Conservation (phyloP, 2,329 filamentous ascomycete species). For the Chrysoporthe puriensis region DNA sequence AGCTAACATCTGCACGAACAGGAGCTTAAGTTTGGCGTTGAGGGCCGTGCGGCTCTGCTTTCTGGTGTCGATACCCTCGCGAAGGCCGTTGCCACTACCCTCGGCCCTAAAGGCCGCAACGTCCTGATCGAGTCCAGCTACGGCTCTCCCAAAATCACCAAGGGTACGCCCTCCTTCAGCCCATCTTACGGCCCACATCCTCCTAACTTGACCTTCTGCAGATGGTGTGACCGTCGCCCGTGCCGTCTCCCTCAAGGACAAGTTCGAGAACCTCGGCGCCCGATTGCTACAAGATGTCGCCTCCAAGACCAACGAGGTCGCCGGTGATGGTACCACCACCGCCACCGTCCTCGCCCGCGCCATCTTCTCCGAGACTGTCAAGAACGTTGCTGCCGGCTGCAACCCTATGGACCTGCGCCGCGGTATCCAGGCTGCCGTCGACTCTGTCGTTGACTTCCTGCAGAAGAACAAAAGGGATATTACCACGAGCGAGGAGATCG, state of each 20-base stretch:
- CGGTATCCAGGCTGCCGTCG: constrained; percentile 95
- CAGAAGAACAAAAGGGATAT: constrained; percentile 97
- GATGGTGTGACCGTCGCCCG: constrained; percentile 89
- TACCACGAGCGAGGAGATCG: constrained; percentile 95
- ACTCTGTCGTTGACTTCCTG: constrained; percentile 91
- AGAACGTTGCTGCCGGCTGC: constrained; percentile 99
- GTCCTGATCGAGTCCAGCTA: constrained; percentile 98
- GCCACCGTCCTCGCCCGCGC: constrained; percentile 95
- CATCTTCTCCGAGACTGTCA: constrained; percentile 99
- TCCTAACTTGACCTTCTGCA: constrained; percentile 39
- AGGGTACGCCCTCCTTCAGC: constrained; percentile 66
- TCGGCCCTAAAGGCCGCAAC: constrained; percentile 97
- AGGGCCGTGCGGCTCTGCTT: constrained; percentile 85
- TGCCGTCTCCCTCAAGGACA: constrained; percentile 93
- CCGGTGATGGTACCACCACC: constrained; percentile 97
- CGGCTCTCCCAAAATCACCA: constrained; percentile 99
- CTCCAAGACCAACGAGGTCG: constrained; percentile 98
- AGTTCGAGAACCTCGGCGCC: constrained; percentile 99
- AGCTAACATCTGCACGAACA: constrained; percentile 43
- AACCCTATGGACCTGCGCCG: constrained; percentile 99
- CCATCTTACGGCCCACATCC: neutral
- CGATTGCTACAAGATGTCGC: constrained; percentile 96
- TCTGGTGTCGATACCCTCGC: constrained; percentile 96
- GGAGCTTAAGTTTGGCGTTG: constrained; percentile 98
- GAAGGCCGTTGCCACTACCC: constrained; percentile 92